These are phyloP conservation scores for Coemansia sp. DNA, from an alignment of 192 early-diverging fungal species.

Conservation along the genomic window DNA sequence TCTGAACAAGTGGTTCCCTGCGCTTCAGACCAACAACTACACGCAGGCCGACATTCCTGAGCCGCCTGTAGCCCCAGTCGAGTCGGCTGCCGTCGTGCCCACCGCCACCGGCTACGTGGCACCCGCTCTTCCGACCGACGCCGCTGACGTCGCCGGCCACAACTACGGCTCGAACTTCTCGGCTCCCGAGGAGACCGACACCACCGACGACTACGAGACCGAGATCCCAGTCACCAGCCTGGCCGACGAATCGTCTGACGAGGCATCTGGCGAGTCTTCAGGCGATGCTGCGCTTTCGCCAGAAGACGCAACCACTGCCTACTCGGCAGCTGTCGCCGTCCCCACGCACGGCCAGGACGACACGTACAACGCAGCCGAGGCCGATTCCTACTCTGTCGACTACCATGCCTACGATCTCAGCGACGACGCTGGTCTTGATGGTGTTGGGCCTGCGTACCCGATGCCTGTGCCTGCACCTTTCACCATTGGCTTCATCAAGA, in stretches of 20 bases:
- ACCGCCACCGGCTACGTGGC: conserved; percentile 2
- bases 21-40: conserved; percentile 24
- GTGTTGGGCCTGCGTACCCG: conserved; percentile 34
- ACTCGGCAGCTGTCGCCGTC: conserved; percentile 17
- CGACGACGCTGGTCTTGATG: conserved; percentile 20
- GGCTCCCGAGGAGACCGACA: not conserved
- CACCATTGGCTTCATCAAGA: conserved; percentile 27
- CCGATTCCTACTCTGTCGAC: conserved; percentile 19
- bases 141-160: conserved; percentile 14
- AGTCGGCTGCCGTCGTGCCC: not conserved
- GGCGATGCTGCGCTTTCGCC: not conserved
- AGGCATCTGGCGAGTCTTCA: not conserved
- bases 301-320: not conserved
- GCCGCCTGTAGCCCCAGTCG: conserved; percentile 12
- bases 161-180: conserved; percentile 12
- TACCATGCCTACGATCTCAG: conserved; percentile 14
- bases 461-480: conserved; percentile 51
- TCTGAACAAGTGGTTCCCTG: conserved; percentile 55
- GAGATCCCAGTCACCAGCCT: conserved; percentile 12
- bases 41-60: conserved; percentile 19
- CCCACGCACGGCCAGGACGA: conserved; percentile 9
- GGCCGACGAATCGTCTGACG: not conserved
- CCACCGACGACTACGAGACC: not conserved
- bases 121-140: conserved; percentile 12
- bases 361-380: conserved; percentile 4